Evolutionary conservation across 1,284 basidiomycete genomes (phyloP).

Genomic region (Bjerkandera adusta): DNA sequence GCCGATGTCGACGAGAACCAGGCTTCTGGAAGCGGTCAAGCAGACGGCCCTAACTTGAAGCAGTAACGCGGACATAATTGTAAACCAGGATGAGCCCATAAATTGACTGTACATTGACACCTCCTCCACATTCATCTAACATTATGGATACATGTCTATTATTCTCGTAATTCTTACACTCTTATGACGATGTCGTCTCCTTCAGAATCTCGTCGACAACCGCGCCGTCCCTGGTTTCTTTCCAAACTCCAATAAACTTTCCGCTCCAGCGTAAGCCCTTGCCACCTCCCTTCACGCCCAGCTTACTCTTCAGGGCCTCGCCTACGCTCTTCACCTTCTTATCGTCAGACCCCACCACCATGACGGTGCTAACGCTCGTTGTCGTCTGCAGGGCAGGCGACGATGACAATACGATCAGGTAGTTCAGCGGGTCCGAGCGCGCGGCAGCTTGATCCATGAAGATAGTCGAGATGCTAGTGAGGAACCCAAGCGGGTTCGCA

Average conservation of each 20-base stretch:
- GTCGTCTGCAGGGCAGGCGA: slow-evolving; percentile 54
- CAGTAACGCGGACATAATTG: too few relatives aligned
- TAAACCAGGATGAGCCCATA: too few relatives aligned
- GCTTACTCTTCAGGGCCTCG: slow-evolving; percentile 52
- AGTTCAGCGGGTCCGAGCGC: slow-evolving; percentile 29
- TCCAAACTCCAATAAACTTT: slow-evolving; percentile 49
- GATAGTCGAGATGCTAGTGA: slow-evolving; percentile 53
- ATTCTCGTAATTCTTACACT: too few relatives aligned
- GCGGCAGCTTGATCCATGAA: slow-evolving; percentile 36
- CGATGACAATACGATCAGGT: slow-evolving; percentile 59
- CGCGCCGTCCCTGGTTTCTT: slow-evolving; percentile 30
- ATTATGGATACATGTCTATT: too few relatives aligned
- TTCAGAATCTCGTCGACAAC: slow-evolving; percentile 43
- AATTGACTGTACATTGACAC: too few relatives aligned
- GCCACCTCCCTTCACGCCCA: slow-evolving; percentile 64
- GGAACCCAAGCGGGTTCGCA: slow-evolving; percentile 56
- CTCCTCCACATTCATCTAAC: too few relatives aligned
- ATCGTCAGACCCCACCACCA: slow-evolving; percentile 61
- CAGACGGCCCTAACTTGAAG: too few relatives aligned
- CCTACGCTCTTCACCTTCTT: slow-evolving; percentile 58
- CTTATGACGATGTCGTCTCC: too few relatives aligned
- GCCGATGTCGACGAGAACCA: too few relatives aligned
- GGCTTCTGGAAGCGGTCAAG: too few relatives aligned
- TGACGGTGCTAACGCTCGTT: slow-evolving; percentile 50
- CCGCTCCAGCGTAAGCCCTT: slow-evolving; percentile 68